These are phyloP conservation scores for Fomitopsis palustris DNA, from an alignment of 1,284 basidiomycete species.

Conservation along the genomic window DNA sequence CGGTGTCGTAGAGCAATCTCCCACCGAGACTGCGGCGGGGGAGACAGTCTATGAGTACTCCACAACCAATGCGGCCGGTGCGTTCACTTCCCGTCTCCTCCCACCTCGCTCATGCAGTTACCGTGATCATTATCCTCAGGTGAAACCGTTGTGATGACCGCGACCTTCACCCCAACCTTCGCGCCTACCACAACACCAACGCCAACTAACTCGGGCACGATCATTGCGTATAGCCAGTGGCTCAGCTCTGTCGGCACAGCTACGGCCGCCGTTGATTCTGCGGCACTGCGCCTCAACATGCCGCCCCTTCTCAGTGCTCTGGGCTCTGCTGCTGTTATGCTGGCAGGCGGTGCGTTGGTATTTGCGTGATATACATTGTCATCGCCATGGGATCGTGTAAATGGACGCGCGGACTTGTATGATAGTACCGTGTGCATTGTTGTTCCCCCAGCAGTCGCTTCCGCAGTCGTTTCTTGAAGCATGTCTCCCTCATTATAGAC, in stretches of 20 bases:
- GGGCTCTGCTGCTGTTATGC: not conserved
- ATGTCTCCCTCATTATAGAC: too few relatives aligned
- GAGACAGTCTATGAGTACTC: conserved; percentile 55
- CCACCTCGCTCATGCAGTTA: not conserved
- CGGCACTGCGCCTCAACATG: not conserved
- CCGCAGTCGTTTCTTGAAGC: too few relatives aligned
- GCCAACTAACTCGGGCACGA: conserved; percentile 42
- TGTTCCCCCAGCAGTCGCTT: not conserved
- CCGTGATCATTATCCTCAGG: conserved; percentile 14
- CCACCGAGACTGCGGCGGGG: conserved; percentile 38
- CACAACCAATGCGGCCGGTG: conserved; percentile 54
- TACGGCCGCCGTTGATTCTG: conserved; percentile 24
- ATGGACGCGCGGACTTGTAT: not conserved
- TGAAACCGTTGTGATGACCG: conserved; percentile 38
- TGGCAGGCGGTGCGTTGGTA: not conserved
- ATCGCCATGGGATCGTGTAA: not conserved
- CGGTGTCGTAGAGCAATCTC: conserved; percentile 30
- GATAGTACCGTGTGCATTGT: not conserved
- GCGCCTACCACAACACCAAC: conserved; percentile 36
- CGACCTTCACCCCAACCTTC: conserved; percentile 56
- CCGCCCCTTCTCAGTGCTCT: not conserved
- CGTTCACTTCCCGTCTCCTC: conserved; percentile 9
- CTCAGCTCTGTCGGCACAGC: conserved; percentile 39
- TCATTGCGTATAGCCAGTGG: conserved; percentile 54
- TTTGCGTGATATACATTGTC: not conserved